phyloP scores from a whole-genome alignment of 306 rosid species.

The Crataegus laevigata region DNA sequence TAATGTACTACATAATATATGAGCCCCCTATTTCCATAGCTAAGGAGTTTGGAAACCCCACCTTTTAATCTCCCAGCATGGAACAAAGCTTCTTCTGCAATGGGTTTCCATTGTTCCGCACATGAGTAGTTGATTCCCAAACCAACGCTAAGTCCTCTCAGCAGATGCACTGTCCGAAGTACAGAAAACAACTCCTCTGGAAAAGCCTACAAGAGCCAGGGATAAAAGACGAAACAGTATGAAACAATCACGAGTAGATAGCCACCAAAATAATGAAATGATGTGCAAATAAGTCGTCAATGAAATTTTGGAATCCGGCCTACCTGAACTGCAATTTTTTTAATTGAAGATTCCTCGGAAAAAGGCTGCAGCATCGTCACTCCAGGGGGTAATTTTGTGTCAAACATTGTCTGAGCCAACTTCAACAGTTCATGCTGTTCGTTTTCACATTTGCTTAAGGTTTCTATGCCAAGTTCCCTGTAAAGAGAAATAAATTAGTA shows the following conservation, averaged over 20 bases:
- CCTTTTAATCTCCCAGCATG: slow-evolving; percentile 72
- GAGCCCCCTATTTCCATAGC: not conserved
- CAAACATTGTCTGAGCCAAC: slow-evolving; percentile 83
- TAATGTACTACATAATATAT: not conserved
- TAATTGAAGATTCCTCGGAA: slow-evolving; percentile 83
- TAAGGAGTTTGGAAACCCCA: slow-evolving; percentile 23
- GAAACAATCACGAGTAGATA: not conserved
- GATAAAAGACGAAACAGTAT: slow-evolving; percentile 3
- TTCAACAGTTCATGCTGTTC: slow-evolving; percentile 65
- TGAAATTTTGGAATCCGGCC: not conserved
- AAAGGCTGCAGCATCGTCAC: slow-evolving; percentile 84
- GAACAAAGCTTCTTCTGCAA: slow-evolving; percentile 81
- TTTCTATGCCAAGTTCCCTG: slow-evolving; percentile 86
- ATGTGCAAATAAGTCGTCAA: not conserved
- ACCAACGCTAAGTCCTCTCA: slow-evolving; percentile 95
- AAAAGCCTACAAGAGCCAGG: slow-evolving; percentile 46
- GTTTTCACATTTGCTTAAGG: slow-evolving; percentile 60
- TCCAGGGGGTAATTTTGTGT: slow-evolving; percentile 93
- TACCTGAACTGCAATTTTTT: slow-evolving; percentile 79
- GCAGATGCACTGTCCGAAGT: slow-evolving; percentile 83
- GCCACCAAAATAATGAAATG: not conserved
- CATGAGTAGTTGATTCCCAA: slow-evolving; percentile 93
- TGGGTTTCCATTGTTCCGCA: slow-evolving; percentile 92
- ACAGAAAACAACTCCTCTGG: slow-evolving; percentile 96
- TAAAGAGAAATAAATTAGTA: slow-evolving; percentile 14